A percentile compares a stretch with the other conserved stretches of the same genome.
Conservation (phyloP, 768 basidiomycete species). For the Phaffia australis region DNA sequence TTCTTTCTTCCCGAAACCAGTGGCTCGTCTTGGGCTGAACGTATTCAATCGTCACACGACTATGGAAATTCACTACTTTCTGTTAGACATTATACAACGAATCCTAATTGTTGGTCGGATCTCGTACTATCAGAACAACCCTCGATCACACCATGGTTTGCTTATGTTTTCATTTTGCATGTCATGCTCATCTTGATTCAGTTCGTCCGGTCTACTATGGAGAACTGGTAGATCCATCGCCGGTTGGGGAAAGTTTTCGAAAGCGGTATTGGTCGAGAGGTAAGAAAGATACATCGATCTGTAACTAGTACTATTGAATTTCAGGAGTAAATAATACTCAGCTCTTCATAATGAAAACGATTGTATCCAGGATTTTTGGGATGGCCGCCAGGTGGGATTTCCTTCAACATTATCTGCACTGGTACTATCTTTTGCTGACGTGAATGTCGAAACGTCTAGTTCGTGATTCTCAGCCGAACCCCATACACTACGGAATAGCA, state of each 20-base stretch:
- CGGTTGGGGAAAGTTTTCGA: constrained; percentile 10
- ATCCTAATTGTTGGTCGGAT: constrained; percentile 37
- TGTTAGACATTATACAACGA: constrained; percentile 28
- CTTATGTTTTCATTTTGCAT: constrained; percentile 50
- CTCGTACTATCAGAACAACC: constrained; percentile 38
- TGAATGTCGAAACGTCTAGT: constrained; percentile 62
- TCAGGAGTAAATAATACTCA: too few relatives aligned
- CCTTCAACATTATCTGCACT: constrained; percentile 36
- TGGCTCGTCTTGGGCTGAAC: constrained; percentile 26
- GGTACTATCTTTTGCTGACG: constrained; percentile 45
- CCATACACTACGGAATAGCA: constrained; percentile 76
- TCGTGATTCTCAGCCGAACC: constrained; percentile 69
- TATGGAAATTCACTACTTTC: neutral
- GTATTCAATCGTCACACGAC: constrained; percentile 28
- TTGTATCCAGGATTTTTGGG: neutral
- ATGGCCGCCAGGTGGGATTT: neutral
- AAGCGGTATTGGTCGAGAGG: constrained; percentile 21
- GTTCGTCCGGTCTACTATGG: constrained; percentile 2
- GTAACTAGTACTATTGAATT: too few relatives aligned
- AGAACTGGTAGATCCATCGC: constrained; percentile 1
- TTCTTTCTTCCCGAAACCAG: constrained; percentile 28
- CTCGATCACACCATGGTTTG: constrained; percentile 58
- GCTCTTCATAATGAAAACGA: too few relatives aligned
- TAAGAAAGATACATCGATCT: too few relatives aligned
- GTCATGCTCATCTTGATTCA: neutral